Evolutionary conservation across 306 rosid species (phyloP).

Genomic region (Pterocarpus santalinus): DNA sequence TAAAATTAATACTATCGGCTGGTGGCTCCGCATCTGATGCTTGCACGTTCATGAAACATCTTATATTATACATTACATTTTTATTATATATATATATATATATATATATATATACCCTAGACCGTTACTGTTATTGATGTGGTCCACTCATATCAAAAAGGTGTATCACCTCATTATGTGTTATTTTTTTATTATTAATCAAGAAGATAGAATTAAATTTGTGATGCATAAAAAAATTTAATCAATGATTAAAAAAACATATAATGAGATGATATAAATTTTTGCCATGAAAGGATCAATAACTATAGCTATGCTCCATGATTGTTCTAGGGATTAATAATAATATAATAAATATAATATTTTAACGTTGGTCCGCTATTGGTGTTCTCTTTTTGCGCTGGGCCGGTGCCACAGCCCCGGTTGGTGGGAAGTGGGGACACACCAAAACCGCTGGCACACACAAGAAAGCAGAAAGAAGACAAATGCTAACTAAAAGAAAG

Average conservation of each 20-base stretch:
- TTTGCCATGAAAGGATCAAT: too few species aligned
- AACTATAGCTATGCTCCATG: slow-evolving; percentile 28
- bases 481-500: neutral
- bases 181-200: too few species aligned
- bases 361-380: slow-evolving; percentile 35
- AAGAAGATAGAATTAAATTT: too few species aligned
- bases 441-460: slow-evolving; percentile 34
- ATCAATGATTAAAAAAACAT: too few species aligned
- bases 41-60: slow-evolving; percentile 10
- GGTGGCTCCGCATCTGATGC: neutral
- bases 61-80: slow-evolving; percentile 31
- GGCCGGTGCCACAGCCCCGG: slow-evolving; percentile 30
- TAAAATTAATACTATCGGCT: too few species aligned
- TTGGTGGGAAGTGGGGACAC: slow-evolving; percentile 45
- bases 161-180: too few species aligned
- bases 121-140: slow-evolving; percentile 55
- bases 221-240: too few species aligned
- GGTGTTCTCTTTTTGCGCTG: slow-evolving; percentile 25
- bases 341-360: neutral
- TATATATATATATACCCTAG: slow-evolving; percentile 28
- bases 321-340: slow-evolving; percentile 37
- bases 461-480: neutral
- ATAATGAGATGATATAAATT: too few species aligned
- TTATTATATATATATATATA: too few species aligned
- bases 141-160: too few species aligned